Evolutionary conservation across 345 rosid genomes (phyloP).

Genomic region (Firmiana major): DNA sequence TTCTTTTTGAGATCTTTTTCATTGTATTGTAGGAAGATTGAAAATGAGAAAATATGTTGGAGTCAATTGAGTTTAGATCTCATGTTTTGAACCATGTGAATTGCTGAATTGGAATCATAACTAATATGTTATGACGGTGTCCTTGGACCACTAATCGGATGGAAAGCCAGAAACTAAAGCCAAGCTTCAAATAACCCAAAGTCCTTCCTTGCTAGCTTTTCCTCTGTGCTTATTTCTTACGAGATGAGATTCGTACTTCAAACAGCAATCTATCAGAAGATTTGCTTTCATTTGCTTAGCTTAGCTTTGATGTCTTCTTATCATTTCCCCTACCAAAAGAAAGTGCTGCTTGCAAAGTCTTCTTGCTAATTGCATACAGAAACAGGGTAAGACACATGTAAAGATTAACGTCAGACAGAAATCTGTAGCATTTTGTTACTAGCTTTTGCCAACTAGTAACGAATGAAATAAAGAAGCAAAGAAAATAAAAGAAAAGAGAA

Average conservation of each 20-base stretch:
- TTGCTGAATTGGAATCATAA: not conserved
- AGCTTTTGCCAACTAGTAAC: not conserved
- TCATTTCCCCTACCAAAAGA: not conserved
- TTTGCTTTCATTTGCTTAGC: too few relatives aligned
- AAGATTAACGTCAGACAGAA: not conserved
- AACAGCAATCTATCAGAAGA: not conserved
- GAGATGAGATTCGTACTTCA: not conserved
- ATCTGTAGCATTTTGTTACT: not conserved
- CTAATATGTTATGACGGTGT: not conserved
- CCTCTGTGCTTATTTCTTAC: not conserved
- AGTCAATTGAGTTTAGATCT: not conserved
- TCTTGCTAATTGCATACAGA: not conserved
- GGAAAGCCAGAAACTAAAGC: not conserved
- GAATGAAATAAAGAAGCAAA: not conserved
- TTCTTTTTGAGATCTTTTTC: not conserved
- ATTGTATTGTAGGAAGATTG: not conserved
- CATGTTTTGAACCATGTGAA: not conserved
- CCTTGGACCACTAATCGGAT: not conserved
- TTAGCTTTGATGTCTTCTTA: not conserved
- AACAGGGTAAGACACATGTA: not conserved
- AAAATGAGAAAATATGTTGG: conserved; percentile 41
- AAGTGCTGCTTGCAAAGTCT: not conserved
- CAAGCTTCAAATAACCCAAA: not conserved
- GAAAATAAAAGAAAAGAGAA: not conserved
- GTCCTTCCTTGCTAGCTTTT: not conserved